Percentiles rank a stretch among this genome's conserved stretches.
These are phyloP conservation scores for Mycena vulgaris DNA, from an alignment of 768 basidiomycete species.

Conservation along the genomic window DNA sequence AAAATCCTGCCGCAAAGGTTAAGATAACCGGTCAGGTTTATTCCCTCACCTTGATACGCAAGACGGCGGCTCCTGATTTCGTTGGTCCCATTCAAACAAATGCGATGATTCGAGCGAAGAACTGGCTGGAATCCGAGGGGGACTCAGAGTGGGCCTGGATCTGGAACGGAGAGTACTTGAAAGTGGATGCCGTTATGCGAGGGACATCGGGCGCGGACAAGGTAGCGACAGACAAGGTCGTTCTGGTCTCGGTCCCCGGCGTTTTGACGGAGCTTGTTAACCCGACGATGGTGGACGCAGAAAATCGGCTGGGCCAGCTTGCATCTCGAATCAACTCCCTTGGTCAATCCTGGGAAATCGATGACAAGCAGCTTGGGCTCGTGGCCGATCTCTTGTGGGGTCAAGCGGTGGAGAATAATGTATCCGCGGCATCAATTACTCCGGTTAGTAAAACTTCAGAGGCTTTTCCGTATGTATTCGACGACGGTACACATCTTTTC, in stretches of 20 bases:
- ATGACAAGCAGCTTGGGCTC: constrained; percentile 12
- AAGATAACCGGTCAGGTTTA: constrained; percentile 21
- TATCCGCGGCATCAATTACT: neutral
- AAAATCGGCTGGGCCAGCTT: neutral
- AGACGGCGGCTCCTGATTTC: neutral
- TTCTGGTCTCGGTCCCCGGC: constrained; percentile 17
- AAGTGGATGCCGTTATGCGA: constrained; percentile 23
- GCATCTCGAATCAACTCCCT: constrained; percentile 17
- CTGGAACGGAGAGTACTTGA: constrained; percentile 25
- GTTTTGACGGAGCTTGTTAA: constrained; percentile 22
- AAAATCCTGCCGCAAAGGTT: constrained; percentile 25
- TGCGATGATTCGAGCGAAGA: neutral
- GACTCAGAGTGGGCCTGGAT: constrained; percentile 23
- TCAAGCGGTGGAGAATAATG: neutral
- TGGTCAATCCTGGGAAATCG: constrained; percentile 22
- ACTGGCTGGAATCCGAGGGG: neutral
- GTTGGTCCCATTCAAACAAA: neutral
- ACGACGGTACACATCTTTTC: neutral
- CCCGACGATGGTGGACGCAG: constrained; percentile 10
- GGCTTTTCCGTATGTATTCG: constrained; percentile 24
- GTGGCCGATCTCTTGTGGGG: constrained; percentile 21
- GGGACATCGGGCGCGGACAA: constrained; percentile 24
- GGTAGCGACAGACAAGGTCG: constrained; percentile 20
- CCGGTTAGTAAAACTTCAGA: neutral
- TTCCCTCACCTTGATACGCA: constrained; percentile 12